These are phyloP conservation scores for Sugiyamaella pinicola DNA, from an alignment of 1,139 yeast species.

Conservation along the genomic window DNA sequence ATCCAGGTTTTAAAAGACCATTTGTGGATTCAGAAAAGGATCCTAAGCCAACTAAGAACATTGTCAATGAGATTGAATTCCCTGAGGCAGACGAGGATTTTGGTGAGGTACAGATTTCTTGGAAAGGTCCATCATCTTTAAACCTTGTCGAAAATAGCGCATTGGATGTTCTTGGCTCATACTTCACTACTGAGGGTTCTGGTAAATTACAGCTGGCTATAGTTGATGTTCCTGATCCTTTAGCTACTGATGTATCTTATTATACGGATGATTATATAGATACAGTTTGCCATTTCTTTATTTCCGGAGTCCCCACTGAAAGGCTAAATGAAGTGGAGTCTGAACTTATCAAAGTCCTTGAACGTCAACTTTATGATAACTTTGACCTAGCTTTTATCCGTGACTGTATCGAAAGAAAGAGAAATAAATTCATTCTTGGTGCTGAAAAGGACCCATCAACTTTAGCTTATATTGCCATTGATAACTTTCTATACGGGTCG, in stretches of 20 bases:
- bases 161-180: slow-evolving; percentile 68
- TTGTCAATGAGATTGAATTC: slow-evolving; percentile 62
- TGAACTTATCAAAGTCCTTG: slow-evolving; percentile 53
- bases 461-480: slow-evolving; percentile 68
- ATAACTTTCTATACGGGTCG: slow-evolving; percentile 79
- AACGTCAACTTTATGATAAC: slow-evolving; percentile 45
- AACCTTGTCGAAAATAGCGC: slow-evolving; percentile 64
- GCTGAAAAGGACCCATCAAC: slow-evolving; percentile 68
- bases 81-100: slow-evolving; percentile 88
- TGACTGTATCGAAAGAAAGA: slow-evolving; percentile 67
- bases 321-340: slow-evolving; percentile 56
- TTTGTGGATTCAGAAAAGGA: slow-evolving; percentile 72
- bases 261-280: slow-evolving; percentile 65
- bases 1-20: slow-evolving; percentile 56
- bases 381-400: slow-evolving; percentile 68
- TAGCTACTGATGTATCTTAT: slow-evolving; percentile 70
- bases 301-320: slow-evolving; percentile 78
- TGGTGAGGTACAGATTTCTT: slow-evolving; percentile 73
- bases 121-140: slow-evolving; percentile 77
- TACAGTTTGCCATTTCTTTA: slow-evolving; percentile 58
- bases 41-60: slow-evolving; percentile 44
- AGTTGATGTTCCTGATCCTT: slow-evolving; percentile 81
- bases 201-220: slow-evolving; percentile 71
- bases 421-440: slow-evolving; percentile 60
- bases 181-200: slow-evolving; percentile 60